Evolutionary conservation across 805 yeast genomes (phyloP).

Genomic region (Cyberlindnera maritima): DNA sequence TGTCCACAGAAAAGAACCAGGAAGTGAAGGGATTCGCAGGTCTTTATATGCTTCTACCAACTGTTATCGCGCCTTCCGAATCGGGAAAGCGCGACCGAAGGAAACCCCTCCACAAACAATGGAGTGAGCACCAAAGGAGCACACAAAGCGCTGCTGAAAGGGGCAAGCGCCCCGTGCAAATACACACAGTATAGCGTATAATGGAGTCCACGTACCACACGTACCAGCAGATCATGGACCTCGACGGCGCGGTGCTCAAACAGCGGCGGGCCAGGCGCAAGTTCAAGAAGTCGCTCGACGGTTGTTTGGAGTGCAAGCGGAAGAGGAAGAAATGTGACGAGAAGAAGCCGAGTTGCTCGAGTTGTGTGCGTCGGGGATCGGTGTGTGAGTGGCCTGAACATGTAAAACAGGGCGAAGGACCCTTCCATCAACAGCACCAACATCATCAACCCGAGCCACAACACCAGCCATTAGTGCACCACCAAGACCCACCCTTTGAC

Average conservation of each 20-base stretch:
- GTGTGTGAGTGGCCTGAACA: constrained; percentile 25
- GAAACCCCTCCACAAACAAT: not conserved
- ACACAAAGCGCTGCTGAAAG: not conserved
- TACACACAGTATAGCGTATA: not conserved
- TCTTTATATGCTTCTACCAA: not conserved
- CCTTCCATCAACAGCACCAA: not conserved
- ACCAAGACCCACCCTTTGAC: constrained; percentile 3
- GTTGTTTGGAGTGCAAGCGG: constrained; percentile 24
- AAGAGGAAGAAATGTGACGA: constrained; percentile 29
- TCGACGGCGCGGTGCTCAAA: constrained; percentile 9
- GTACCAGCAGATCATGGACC: constrained; percentile 24
- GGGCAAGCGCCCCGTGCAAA: not conserved
- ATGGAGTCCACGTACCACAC: constrained; percentile 19
- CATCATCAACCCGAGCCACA: not conserved
- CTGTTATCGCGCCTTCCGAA: constrained; percentile 10
- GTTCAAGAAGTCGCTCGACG: constrained; percentile 22
- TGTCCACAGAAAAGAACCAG: not conserved
- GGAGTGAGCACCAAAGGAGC: not conserved
- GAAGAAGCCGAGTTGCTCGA: constrained; percentile 21
- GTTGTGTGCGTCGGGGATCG: constrained; percentile 15
- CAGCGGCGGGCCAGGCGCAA: constrained; percentile 12
- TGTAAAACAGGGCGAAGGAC: constrained; percentile 4
- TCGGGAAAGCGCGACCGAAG: constrained; percentile 7
- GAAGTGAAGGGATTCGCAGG: not conserved
- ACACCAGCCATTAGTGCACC: not conserved